Conservation (phyloP, 306 rosid species). For the Ammopiptanthus mongolicus region DNA sequence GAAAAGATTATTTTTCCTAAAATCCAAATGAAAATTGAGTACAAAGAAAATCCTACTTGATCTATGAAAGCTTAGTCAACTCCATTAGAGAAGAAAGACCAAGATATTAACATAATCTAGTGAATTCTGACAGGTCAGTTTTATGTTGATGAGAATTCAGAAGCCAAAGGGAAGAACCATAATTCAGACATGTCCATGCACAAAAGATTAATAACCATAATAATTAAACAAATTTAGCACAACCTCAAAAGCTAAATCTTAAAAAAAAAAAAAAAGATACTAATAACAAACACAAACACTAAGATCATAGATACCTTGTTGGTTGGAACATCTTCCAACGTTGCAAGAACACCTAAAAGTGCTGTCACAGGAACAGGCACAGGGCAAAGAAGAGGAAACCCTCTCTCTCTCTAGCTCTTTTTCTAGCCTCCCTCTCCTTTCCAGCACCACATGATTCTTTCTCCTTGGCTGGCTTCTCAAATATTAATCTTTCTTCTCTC, state of each 20-base stretch:
- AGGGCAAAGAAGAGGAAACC: slow-evolving; percentile 21
- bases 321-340: slow-evolving; percentile 21
- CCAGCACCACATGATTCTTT: slow-evolving; percentile 48
- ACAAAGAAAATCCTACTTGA: slow-evolving; percentile 26
- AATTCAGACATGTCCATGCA: slow-evolving; percentile 19
- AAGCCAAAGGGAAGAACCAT: slow-evolving; percentile 8
- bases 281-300: slow-evolving; percentile 9
- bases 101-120: slow-evolving; percentile 8
- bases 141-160: slow-evolving; percentile 13
- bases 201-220: slow-evolving; percentile 20
- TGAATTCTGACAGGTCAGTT: slow-evolving; percentile 23
- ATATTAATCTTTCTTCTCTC: background rate
- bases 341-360: slow-evolving; percentile 9
- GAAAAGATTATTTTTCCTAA: background rate
- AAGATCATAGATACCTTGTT: slow-evolving; percentile 32
- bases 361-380: background rate
- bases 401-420: background rate
- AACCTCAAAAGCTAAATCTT: slow-evolving; percentile 13
- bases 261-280: slow-evolving; percentile 3
- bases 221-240: background rate
- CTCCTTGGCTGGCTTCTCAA: slow-evolving; percentile 7
- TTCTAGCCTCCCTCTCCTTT: slow-evolving; percentile 36
- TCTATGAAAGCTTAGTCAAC: no score
- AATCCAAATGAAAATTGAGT: background rate
- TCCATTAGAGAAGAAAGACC: no score